These are phyloP conservation scores for Pythium sukuiense DNA, from an alignment of 352 stramenopile species.

Conservation along the genomic window DNA sequence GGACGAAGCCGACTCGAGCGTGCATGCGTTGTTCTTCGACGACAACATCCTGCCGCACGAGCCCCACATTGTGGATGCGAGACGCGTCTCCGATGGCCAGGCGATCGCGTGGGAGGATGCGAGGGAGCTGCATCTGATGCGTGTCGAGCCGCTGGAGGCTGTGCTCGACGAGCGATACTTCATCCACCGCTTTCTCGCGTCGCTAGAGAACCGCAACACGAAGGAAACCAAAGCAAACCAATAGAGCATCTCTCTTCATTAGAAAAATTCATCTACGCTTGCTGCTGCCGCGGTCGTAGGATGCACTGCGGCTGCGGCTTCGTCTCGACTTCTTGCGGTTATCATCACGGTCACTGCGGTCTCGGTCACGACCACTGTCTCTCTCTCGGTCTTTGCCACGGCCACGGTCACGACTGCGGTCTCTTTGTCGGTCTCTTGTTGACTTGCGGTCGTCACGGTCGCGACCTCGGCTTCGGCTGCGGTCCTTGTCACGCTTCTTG, in stretches of 20 bases:
- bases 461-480: conserved; percentile 26
- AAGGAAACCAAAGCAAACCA: neutral
- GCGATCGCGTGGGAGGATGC: conserved; percentile 38
- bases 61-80: conserved; percentile 72
- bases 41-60: conserved; percentile 74
- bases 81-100: conserved; percentile 30
- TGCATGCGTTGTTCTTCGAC: conserved; percentile 76
- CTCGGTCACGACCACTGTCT: conserved; percentile 6
- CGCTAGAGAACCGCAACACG: conserved; percentile 14
- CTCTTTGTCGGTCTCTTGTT: conserved; percentile 7
- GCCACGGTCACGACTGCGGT: conserved; percentile 11
- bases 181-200: conserved; percentile 43
- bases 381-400: conserved; percentile 6
- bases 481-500: conserved; percentile 3
- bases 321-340: conserved; percentile 22
- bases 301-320: conserved; percentile 20
- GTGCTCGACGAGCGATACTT: conserved; percentile 57
- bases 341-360: conserved; percentile 15
- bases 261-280: conserved; percentile 4
- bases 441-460: neutral
- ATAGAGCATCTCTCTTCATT: neutral
- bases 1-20: conserved; percentile 28
- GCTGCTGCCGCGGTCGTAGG: conserved; percentile 14
- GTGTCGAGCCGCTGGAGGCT: conserved; percentile 65
- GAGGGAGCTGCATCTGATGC: conserved; percentile 53